Conservation (phyloP, 352 stramenopile species). For the Globisporangium cederbergense region DNA sequence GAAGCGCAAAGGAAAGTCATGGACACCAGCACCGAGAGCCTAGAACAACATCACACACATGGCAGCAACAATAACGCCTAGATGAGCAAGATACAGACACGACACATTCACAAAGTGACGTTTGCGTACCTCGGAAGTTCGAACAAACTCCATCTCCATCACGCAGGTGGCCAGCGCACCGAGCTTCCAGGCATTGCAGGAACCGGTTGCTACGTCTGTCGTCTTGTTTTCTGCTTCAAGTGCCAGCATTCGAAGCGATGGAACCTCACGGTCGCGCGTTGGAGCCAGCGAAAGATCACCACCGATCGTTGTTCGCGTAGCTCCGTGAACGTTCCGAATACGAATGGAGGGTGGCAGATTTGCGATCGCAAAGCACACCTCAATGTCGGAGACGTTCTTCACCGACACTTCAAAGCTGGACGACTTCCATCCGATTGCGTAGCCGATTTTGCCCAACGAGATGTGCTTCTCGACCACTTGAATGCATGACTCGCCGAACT, state of each 20-base stretch:
- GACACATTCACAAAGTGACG: not conserved
- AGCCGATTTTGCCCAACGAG: slow-evolving; percentile 80
- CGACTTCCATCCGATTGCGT: slow-evolving; percentile 70
- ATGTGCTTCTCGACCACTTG: slow-evolving; percentile 48
- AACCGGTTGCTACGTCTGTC: slow-evolving; percentile 6
- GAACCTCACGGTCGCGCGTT: slow-evolving; percentile 6
- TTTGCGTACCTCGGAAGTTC: slow-evolving; percentile 50
- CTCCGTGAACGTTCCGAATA: slow-evolving; percentile 37
- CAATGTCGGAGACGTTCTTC: slow-evolving; percentile 67
- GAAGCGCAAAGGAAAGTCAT: slow-evolving; percentile 63
- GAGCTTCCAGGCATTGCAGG: slow-evolving; percentile 47
- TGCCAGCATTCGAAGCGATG: slow-evolving; percentile 42
- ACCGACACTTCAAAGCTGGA: slow-evolving; percentile 63
- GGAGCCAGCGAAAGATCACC: slow-evolving; percentile 8
- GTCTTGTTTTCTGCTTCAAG: slow-evolving; percentile 32
- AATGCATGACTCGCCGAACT: slow-evolving; percentile 63
- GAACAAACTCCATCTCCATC: slow-evolving; percentile 69
- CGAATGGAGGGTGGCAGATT: slow-evolving; percentile 53
- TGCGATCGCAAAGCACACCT: slow-evolving; percentile 54
- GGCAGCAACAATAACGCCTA: not conserved
- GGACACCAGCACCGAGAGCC: slow-evolving; percentile 37
- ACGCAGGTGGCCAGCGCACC: slow-evolving; percentile 39
- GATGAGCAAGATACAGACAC: not conserved
- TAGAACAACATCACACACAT: not conserved
- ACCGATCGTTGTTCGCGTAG: slow-evolving; percentile 25